Percentiles rank a stretch among this genome's conserved stretches.
Evolutionary conservation across 2,329 filamentous ascomycete species (phyloP).

Genomic region (Karstenula rhodostoma): DNA sequence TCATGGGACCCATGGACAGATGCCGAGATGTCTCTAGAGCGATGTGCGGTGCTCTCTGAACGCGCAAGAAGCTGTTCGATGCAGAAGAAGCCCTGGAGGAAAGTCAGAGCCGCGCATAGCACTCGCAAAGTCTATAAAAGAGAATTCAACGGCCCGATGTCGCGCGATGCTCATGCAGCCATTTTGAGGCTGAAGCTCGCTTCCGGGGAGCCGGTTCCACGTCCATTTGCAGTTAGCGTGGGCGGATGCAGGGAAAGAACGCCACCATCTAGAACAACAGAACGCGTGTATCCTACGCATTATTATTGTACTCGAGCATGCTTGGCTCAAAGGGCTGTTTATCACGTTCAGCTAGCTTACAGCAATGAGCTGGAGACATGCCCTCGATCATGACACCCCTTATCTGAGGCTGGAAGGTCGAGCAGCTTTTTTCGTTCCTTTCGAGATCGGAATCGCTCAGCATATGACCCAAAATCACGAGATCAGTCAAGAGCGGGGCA

Average conservation of each 20-base stretch:
- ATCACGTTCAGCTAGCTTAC: no score
- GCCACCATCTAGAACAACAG: background rate
- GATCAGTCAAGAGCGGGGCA: no score
- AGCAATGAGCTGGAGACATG: no score
- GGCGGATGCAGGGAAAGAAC: background rate
- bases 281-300: background rate
- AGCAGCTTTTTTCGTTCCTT: no score
- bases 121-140: background rate
- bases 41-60: background rate
- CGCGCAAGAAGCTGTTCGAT: background rate
- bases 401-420: no score
- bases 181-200: background rate
- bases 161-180: background rate
- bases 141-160: background rate
- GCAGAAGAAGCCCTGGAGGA: background rate
- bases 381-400: no score
- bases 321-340: background rate
- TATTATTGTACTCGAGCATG: background rate
- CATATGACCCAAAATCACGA: no score
- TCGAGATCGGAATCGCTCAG: no score
- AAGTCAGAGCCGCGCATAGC: background rate
- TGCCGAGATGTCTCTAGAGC: background rate
- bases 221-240: background rate
- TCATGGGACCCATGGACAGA: background rate
- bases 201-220: background rate